Percentiles rank a stretch among this genome's conserved stretches.
Evolutionary conservation across 148 eudicot genomes (phyloP).

Genomic region (Agrostemma githago): DNA sequence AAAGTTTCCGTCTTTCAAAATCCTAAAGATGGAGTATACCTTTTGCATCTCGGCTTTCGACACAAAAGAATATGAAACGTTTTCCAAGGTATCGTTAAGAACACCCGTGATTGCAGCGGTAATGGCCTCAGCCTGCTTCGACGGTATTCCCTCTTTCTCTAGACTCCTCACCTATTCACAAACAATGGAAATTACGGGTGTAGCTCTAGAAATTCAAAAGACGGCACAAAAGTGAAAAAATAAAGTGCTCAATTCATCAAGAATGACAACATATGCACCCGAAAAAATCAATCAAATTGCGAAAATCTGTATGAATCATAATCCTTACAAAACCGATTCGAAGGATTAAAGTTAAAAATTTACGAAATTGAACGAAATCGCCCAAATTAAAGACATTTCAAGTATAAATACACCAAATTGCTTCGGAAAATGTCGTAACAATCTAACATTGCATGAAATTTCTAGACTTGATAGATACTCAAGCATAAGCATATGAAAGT

Average conservation of each 20-base stretch:
- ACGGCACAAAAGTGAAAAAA: neutral
- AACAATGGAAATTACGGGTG: neutral
- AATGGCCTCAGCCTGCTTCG: constrained; percentile 78
- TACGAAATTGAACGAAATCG: no score
- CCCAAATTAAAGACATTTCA: no score
- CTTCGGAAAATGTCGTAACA: no score
- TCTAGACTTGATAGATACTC: no score
- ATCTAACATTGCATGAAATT: no score
- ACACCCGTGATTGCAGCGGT: constrained; percentile 68
- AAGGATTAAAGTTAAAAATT: no score
- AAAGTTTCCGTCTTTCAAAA: neutral
- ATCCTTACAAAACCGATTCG: no score
- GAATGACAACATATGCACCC: neutral
- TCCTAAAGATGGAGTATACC: constrained; percentile 24
- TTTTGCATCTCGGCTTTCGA: constrained; percentile 68
- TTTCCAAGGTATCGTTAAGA: constrained; percentile 65
- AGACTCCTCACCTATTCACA: constrained; percentile 54
- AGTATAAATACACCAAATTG: no score
- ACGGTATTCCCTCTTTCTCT: constrained; percentile 74
- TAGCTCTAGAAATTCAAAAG: neutral
- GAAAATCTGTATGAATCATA: no score
- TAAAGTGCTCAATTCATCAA: neutral
- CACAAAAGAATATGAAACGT: constrained; percentile 55
- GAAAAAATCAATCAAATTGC: neutral
- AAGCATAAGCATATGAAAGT: no score